Base-by-base conservation (phyloP, 2,329 filamentous ascomycete species). In the Alternaria gaisen region DNA sequence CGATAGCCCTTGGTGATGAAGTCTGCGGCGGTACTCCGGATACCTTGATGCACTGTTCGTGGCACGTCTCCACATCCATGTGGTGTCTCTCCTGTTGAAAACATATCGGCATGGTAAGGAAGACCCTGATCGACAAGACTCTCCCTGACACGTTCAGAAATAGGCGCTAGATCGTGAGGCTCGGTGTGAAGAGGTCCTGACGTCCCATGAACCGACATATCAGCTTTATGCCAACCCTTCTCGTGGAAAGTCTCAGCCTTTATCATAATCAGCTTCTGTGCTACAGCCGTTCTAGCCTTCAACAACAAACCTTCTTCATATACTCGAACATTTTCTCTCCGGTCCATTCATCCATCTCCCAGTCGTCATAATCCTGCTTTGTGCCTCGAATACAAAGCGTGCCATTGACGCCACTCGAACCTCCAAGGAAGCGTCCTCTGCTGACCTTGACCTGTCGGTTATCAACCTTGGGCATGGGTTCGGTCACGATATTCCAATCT, bases 71-170 rank as follows among this genome's bases (percentile, higher is more conserved):
- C 73, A 36, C 73, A 77, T 18, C 76, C 76, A 28, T 74, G 69
- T 0, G 74, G 56, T 11, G 68, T 68, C 40, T 77, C 69, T n/a
- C 75, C 75, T 6, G 81, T 84, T 1, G 83, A 82, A 68, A 88
- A 88, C 84, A 89, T 87, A 63, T 89, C 87, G 18, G 81, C 80
- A 41, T 86, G 81, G n/a, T 86, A 77, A 0, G 83, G 82, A 0
- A 89, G 72, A 56, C 86, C 86, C 60, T 83, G 77, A 2, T 83
- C 84, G 9, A 85, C 74, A 75, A 87, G 83, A 0, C 86, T 88
- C 48, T 87, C 81, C 28, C 84, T 77, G 10, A 88, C 72, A 30
- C 84, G 79, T 44, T 87, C 75, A 3, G 86, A 86, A 34, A 89
- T 88, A 1, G 86, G 86, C 3, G 85, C 85, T 1, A 87, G 76